Evolutionary conservation across 2,329 filamentous ascomycete species (phyloP), one percentile per base, ranked within the genome.

Genomic region (Neonectria faginata): DNA sequence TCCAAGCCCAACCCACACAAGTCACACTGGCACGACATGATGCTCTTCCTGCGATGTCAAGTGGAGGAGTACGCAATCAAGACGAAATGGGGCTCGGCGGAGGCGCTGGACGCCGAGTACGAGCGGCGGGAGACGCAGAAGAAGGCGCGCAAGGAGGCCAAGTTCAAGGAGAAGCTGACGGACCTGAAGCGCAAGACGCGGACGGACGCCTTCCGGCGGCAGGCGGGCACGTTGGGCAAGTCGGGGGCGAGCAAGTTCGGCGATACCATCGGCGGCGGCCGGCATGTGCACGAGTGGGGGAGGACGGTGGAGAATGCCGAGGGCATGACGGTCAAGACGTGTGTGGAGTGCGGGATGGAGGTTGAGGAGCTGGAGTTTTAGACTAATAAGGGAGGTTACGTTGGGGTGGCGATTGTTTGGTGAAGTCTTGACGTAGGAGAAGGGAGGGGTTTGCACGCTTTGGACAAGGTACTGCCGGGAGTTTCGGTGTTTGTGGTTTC

Each of bases 21-120:
- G 78, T 89, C 92, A 0, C 94, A 94, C 63, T 99, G 94, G 93
- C 94, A 97, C 78, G 93, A 97, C 82, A 99, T 99, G 96, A 97
- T 97, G 91, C 86, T 99, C 2, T 99, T 96, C 77, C 84, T 99
- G 22, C 91, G 96, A 1, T 97, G 89, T 65, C 96, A 99, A 76
- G 92, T 99, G 2, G 96, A 99, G 76, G 93, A 94, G 61, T 97
- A 97, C 76, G 96, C 95, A 0, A 91, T 98, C 73, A 88, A 86
- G 1, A 89, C 88, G 69, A 97, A 97, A 81, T 99, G 96, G 96
- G 96, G 96, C 0, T 93, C 91, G 0, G 80, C 92, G 0, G 94
- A 96, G 75, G 92, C 90, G 0, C 81, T 98, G 5, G 96, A 98
- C 76, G 92, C 87, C 5, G 95, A 98, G 80, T 98, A 96, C 73